phyloP scores from a whole-genome alignment of 306 rosid genomes.

The Gillenia trifoliata region DNA sequence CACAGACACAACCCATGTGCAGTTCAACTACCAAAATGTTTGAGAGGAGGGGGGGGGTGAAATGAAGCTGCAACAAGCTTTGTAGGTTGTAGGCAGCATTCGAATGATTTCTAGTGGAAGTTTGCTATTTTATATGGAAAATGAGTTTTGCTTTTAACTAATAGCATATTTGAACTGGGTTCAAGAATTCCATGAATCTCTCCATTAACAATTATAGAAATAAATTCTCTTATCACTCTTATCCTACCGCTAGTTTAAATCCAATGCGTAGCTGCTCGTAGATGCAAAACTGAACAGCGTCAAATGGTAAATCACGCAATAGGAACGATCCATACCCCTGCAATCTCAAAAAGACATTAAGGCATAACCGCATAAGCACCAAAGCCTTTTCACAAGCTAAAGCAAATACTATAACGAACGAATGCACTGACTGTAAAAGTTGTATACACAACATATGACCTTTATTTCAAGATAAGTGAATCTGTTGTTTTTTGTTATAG shows the following conservation, averaged over 20 bases:
- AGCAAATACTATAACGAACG: neutral
- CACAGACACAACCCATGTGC: neutral
- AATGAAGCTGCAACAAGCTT: neutral
- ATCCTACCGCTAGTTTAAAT: conserved; percentile 63
- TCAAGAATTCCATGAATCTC: neutral
- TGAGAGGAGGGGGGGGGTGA: neutral
- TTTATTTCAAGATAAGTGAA: neutral
- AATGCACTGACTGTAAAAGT: neutral
- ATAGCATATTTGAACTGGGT: neutral
- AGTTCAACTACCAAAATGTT: neutral
- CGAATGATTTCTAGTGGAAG: neutral
- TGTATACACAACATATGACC: conserved; percentile 1
- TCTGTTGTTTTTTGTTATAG: neutral
- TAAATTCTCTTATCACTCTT: neutral
- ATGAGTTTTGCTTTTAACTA: neutral
- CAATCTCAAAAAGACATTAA: conserved; percentile 22
- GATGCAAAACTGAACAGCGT: conserved; percentile 71
- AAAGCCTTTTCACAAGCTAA: neutral
- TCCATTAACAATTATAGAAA: conserved; percentile 6
- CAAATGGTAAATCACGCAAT: conserved; percentile 82
- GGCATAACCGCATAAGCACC: neutral
- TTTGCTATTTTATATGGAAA: neutral
- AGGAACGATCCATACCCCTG: conserved; percentile 80
- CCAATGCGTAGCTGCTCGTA: conserved; percentile 80
- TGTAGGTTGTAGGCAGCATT: neutral